phyloP scores from a whole-genome alignment of 2,329 filamentous ascomycete genomes.

The Claviceps humidiphila region DNA sequence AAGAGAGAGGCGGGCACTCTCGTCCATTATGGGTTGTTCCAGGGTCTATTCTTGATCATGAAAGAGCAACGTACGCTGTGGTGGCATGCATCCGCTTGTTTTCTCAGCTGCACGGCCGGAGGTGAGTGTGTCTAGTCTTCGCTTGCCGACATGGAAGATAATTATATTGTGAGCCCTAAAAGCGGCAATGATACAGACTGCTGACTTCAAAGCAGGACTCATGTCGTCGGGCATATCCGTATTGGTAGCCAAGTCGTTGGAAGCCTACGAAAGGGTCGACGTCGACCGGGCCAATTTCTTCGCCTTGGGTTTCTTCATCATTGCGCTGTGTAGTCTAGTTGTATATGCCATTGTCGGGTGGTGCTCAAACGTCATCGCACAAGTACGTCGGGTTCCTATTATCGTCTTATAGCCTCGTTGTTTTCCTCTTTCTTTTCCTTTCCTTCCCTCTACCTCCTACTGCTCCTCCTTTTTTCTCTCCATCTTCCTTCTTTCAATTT shows the following conservation, averaged over 20 bases:
- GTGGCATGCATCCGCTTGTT: constrained; percentile 9
- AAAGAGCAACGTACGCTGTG: constrained; percentile 18
- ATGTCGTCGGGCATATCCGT: constrained; percentile 27
- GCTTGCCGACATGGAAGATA: background rate
- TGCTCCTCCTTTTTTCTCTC: background rate
- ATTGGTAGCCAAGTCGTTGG: constrained; percentile 26
- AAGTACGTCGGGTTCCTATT: constrained; percentile 11
- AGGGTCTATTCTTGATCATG: constrained; percentile 17
- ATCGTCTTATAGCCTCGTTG: too few relatives aligned
- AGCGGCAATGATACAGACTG: background rate
- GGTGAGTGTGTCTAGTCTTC: constrained; percentile 10
- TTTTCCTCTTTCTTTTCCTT: too few relatives aligned
- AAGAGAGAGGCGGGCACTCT: background rate
- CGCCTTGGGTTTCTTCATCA: constrained; percentile 42
- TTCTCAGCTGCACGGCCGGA: constrained; percentile 14
- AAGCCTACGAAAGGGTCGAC: constrained; percentile 18
- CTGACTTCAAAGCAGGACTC: constrained; percentile 14
- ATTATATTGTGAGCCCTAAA: too few relatives aligned
- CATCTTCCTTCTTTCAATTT: too few relatives aligned
- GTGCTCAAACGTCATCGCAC: constrained; percentile 22
- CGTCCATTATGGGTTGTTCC: constrained; percentile 13
- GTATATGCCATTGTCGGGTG: constrained; percentile 27
- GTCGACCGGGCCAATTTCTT: constrained; percentile 33
- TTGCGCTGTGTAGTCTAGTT: constrained; percentile 32
- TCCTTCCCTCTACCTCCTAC: too few relatives aligned